Evolutionary conservation across 768 basidiomycete genomes (phyloP).

Genomic region (Gymnopilus junonius): DNA sequence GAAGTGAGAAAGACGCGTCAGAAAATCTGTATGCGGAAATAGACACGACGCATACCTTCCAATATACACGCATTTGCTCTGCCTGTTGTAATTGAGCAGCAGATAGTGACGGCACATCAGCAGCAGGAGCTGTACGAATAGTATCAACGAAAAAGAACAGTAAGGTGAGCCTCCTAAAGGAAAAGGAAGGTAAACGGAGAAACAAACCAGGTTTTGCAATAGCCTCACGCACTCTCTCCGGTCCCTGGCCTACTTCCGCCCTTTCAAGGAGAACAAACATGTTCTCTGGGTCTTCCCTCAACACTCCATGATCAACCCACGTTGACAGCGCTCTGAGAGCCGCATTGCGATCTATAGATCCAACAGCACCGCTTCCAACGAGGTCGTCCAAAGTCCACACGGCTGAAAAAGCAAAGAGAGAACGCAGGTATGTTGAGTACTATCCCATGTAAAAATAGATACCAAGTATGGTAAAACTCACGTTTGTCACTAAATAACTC

Average conservation of each 20-base stretch:
- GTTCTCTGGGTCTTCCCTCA: slow-evolving; percentile 69
- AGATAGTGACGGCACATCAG: slow-evolving; percentile 50
- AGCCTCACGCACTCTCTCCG: slow-evolving; percentile 12
- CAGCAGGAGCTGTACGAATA: slow-evolving; percentile 27
- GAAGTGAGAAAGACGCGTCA: neutral
- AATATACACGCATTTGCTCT: slow-evolving; percentile 86
- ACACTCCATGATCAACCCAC: slow-evolving; percentile 83
- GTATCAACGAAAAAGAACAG: neutral
- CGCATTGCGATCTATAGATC: slow-evolving; percentile 63
- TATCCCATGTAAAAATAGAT: too few species aligned
- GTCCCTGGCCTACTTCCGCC: slow-evolving; percentile 45
- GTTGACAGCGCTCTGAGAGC: slow-evolving; percentile 78
- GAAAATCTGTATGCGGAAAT: slow-evolving; percentile 1
- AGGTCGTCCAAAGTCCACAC: slow-evolving; percentile 77
- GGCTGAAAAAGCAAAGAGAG: slow-evolving; percentile 38
- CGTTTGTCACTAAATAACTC: slow-evolving; percentile 82
- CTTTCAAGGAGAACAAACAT: slow-evolving; percentile 69
- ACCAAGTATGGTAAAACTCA: slow-evolving; percentile 24
- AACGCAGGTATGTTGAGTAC: too few species aligned
- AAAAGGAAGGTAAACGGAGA: neutral
- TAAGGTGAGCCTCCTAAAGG: too few species aligned
- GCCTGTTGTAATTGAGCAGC: slow-evolving; percentile 75
- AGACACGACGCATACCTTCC: slow-evolving; percentile 61
- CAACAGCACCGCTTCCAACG: slow-evolving; percentile 60
- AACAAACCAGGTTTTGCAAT: slow-evolving; percentile 15